A percentile compares a stretch with the other conserved stretches of the same genome.
Evolutionary conservation across 441 rosid genomes (phyloP).

Genomic region (Raphanus hybrid): DNA sequence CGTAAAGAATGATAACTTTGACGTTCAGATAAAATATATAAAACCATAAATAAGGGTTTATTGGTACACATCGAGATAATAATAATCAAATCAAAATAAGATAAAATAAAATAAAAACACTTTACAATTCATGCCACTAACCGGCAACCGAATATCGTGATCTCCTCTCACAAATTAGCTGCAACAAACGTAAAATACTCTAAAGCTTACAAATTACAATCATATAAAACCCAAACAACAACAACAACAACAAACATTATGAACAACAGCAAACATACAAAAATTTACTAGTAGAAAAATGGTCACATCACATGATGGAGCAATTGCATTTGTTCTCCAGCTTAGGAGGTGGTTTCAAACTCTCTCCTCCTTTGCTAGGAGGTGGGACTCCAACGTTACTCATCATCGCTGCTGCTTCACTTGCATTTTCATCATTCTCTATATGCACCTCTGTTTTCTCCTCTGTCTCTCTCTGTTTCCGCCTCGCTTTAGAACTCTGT

Average conservation of each 20-base stretch:
- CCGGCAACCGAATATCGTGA: constrained; percentile 22
- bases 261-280: constrained; percentile 23
- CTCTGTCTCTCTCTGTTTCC: constrained; percentile 59
- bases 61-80: constrained; percentile 3
- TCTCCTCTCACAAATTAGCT: constrained; percentile 43
- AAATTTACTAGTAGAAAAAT: constrained; percentile 24
- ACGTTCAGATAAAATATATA: neutral
- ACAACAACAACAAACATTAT: constrained; percentile 33
- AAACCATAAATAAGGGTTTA: neutral
- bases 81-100: constrained; percentile 21
- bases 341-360: constrained; percentile 77
- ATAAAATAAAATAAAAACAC: constrained; percentile 2
- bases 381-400: constrained; percentile 65
- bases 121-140: constrained; percentile 44
- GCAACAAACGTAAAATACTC: constrained; percentile 34
- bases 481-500: constrained; percentile 55
- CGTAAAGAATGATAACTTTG: too few relatives aligned
- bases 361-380: constrained; percentile 51
- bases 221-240: constrained; percentile 5
- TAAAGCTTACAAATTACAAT: constrained; percentile 11
- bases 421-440: constrained; percentile 83
- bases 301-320: constrained; percentile 77
- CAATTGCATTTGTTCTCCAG: constrained; percentile 98
- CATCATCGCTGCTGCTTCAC: constrained; percentile 50
- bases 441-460: constrained; percentile 46